Base-by-base conservation (phyloP, 129 eudicot species). In the Smallanthus sonchifolius region DNA sequence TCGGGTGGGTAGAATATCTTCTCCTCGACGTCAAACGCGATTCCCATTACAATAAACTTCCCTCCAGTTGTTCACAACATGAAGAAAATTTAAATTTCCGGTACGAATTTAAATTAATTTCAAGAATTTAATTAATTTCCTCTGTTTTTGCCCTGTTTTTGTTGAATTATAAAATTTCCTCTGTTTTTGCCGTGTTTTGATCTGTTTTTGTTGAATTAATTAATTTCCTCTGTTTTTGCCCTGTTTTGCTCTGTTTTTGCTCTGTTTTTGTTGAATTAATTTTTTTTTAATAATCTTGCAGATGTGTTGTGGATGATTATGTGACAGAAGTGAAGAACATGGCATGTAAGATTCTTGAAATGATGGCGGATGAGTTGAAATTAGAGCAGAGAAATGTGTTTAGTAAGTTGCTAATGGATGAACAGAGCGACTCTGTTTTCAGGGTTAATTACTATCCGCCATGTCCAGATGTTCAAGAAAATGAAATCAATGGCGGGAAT, bases 1-100 rank as follows among this genome's bases (percentile, higher is more conserved):
- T 87, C 4, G 97, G 97, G 13, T 89, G 92, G 96, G 86, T 92
- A 13, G 96, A 92, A 67, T 92, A 92, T 62, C 82, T 92, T 43
- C 91, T 92, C 45, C 64, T 92, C 3, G 77, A 84, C 59, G 67
- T 95, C 3, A 85, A 83, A 54, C 75, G 77, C 17, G 81, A 77
- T 9, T 74, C 80, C 45, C 44, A 82, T 65, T 74, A 69, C 72
- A 67, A 77, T 0, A 79, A 69, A 17, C 48, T 84, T 55, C 52
- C 75, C 4, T 67, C 97, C 10, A 15, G 69, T 17, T 77, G 80
- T 45, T 81, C 82, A 48, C 65, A 81, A 43, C 80, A 78, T 71
- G 79, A 89, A 19, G 84, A 87, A 64, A 72, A 62, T 0, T 80
- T 88, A 65, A 72, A 56, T 0, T 78, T 91, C 60, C 75, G 74